A percentile compares a stretch with the other conserved stretches of the same genome.
phyloP scores from a whole-genome alignment of 257 asterid species.

The Salvia rosmarinus region DNA sequence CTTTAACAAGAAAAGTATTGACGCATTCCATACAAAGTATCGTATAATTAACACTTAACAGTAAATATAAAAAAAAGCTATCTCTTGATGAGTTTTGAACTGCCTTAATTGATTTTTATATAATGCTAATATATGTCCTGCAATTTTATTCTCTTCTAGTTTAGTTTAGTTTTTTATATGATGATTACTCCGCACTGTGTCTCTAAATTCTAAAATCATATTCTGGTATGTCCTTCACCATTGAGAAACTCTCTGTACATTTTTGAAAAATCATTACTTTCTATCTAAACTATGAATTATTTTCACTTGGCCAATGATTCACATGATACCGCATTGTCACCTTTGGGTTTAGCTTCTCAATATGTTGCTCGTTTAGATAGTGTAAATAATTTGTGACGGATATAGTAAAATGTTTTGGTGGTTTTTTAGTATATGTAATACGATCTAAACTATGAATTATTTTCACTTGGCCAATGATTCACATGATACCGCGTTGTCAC shows the following conservation, averaged over 20 bases:
- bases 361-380: neutral
- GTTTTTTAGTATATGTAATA: too few relatives aligned
- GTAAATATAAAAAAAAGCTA: neutral
- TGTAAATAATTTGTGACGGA: neutral
- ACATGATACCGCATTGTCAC: neutral
- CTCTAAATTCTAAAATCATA: conserved; percentile 20
- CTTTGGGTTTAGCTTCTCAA: neutral
- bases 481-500: neutral
- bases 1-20: conserved; percentile 31
- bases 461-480: neutral
- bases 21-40: conserved; percentile 8
- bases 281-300: neutral
- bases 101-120: neutral
- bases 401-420: conserved; percentile 10
- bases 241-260: neutral
- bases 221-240: neutral
- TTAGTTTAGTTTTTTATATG: neutral
- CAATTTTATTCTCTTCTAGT: neutral
- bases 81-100: conserved; percentile 9
- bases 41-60: conserved; percentile 11
- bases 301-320: neutral
- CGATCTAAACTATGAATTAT: neutral
- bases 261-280: neutral
- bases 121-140: neutral
- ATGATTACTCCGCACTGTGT: neutral